Percentiles rank a stretch among this genome's conserved stretches.
These are phyloP conservation scores for Triticum aestivum DNA, from an alignment of 176 grass and related monocot genomes.

Conservation along the genomic window IWGSC_CS_RefSeq_v2.1 NC_057806.1:229712969-229713468, in stretches of 20 bases:
- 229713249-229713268: slow-evolving; percentile 9
- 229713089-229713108: not conserved
- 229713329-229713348: slow-evolving; percentile 14
- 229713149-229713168: slow-evolving; percentile 73
- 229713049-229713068: not conserved
- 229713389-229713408: slow-evolving; percentile 97
- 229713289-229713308: not conserved
- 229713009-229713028: not conserved
- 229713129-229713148: slow-evolving; percentile 6
- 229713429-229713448: slow-evolving; percentile 96
- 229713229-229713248: slow-evolving; percentile 95
- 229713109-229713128: slow-evolving; percentile 3
- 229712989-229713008: not conserved
- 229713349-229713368: not conserved
- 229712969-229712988: slow-evolving; percentile 8
- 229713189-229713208: slow-evolving; percentile 93
- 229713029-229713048: not conserved
- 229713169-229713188: slow-evolving; percentile 76
- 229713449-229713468: slow-evolving; percentile 76
- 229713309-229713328: not conserved
- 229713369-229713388: slow-evolving; percentile 30
- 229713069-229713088: not conserved
- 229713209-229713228: slow-evolving; percentile 95
- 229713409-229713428: slow-evolving; percentile 91
- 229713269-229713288: not conserved